Percentiles rank a stretch among this genome's conserved stretches.
Evolutionary conservation across 139 green algal species (phyloP).

Genomic region (Asterochloris erici): DNA sequence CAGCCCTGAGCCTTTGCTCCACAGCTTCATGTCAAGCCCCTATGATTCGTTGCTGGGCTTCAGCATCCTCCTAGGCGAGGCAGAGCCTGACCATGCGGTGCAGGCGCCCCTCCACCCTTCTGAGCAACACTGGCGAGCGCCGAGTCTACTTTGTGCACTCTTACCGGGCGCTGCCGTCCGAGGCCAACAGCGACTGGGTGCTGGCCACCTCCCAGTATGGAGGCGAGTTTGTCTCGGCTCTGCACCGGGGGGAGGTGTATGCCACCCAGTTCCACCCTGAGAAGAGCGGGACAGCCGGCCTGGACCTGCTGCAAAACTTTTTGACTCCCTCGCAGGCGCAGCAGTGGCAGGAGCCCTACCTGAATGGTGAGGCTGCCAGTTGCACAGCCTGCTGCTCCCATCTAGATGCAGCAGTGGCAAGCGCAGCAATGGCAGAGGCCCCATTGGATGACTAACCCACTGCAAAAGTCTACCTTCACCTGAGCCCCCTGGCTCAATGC

Average conservation of each 20-base stretch:
- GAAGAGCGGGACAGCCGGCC: slow-evolving; percentile 83
- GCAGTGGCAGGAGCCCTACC: background rate
- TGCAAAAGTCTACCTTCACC: too few species aligned
- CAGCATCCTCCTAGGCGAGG: too few species aligned
- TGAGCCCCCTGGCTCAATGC: too few species aligned
- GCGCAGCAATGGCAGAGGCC: too few species aligned
- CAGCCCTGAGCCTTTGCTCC: background rate
- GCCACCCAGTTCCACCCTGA: slow-evolving; percentile 97
- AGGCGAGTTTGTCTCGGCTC: slow-evolving; percentile 77
- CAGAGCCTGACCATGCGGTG: background rate
- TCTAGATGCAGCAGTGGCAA: too few species aligned
- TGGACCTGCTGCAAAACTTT: slow-evolving; percentile 76
- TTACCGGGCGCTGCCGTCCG: slow-evolving; percentile 65
- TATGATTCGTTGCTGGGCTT: too few species aligned
- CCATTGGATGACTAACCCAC: too few species aligned
- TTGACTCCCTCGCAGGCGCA: slow-evolving; percentile 44
- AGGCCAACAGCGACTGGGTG: slow-evolving; percentile 88
- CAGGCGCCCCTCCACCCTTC: slow-evolving; percentile 40
- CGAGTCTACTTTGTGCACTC: slow-evolving; percentile 99
- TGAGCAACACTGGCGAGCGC: slow-evolving; percentile 57
- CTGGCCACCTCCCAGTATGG: slow-evolving; percentile 89
- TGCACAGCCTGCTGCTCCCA: too few species aligned
- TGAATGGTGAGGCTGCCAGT: slow-evolving; percentile 19
- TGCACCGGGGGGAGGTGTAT: slow-evolving; percentile 78
- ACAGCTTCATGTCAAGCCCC: too few species aligned